Evolutionary conservation across 768 basidiomycete species (phyloP), one percentile per base, ranked within the genome.

Genomic region (Rhizopogon roseolus): DNA sequence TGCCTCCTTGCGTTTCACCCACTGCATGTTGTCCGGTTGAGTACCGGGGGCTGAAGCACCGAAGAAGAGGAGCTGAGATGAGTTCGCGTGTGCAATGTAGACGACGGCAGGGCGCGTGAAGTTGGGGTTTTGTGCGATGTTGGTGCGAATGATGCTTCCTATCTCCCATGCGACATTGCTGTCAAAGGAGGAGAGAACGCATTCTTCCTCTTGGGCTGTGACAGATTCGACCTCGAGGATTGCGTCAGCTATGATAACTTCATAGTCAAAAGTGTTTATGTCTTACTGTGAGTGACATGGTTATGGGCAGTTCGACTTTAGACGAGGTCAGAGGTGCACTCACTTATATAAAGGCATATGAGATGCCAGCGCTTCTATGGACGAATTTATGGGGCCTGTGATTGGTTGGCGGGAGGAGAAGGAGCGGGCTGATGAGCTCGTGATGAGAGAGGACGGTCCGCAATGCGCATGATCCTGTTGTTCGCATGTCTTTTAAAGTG

Each of bases 1-100:
- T 32, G 29, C 61, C 19, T 71, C 68, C 19, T 71, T 71, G 34
- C 70, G 69, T 5, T 66, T 65, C 38, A 71, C 68, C 69, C 66
- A 71, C 36, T 49, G 53, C 60, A 65, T 69, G 25, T 67, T 68
- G 43, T 69, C 67, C 0, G 65, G 62, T 27, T 58, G 57, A 1
- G 71, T 69, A 1, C 71, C 70, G 0, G 69, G 60, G 0, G 57
- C 52, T 1, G 69, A 62, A 1, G 55, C 57, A 41, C 62, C 57
- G 41, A 68, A 67, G 61, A 71, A 71, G 29, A 71, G 62, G 3
- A 67, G 42, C 28, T 72, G 70, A 42, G 56, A 54, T 3, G 56
- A 57, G 52, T 65, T 68, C 8, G 64, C 71, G 17, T 66, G 65
- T 0, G 62, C 57, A 29, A 71, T 64, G 51, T 64, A 65, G 41